Percentiles rank a stretch among this genome's conserved stretches.
These are phyloP conservation scores for Cutaneotrichosporon mucoides DNA, from an alignment of 1,284 basidiomycete genomes.

Conservation along the genomic window DNA sequence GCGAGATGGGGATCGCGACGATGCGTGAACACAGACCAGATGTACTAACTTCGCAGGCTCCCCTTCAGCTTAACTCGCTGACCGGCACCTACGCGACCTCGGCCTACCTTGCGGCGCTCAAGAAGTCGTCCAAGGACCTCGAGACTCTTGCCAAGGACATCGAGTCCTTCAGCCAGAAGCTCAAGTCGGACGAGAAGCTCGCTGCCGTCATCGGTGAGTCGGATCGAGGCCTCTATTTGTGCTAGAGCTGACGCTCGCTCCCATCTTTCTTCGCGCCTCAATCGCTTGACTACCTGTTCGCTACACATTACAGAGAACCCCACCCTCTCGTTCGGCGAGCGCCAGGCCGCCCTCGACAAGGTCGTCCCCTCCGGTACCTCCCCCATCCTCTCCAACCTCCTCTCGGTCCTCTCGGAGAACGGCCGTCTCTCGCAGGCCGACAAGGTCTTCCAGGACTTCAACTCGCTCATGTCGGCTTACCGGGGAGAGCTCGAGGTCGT, in stretches of 20 bases:
- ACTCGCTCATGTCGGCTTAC: slow-evolving; percentile 82
- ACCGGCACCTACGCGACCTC: slow-evolving; percentile 87
- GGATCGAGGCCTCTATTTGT: background rate
- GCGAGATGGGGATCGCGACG: too few relatives aligned
- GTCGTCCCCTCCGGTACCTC: slow-evolving; percentile 64
- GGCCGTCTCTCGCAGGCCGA: slow-evolving; percentile 79
- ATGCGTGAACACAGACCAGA: too few relatives aligned
- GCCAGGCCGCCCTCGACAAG: slow-evolving; percentile 62
- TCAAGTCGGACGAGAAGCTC: slow-evolving; percentile 64
- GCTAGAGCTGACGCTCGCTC: too few relatives aligned
- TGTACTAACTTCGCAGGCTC: slow-evolving; percentile 33
- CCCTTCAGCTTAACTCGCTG: slow-evolving; percentile 51
- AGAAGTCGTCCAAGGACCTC: slow-evolving; percentile 63
- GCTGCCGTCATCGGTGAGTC: slow-evolving; percentile 58
- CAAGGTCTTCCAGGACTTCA: slow-evolving; percentile 87
- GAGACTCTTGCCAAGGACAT: slow-evolving; percentile 80
- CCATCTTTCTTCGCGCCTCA: too few relatives aligned
- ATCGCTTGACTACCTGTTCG: too few relatives aligned
- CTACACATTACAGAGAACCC: slow-evolving; percentile 60
- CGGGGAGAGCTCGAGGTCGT: slow-evolving; percentile 89
- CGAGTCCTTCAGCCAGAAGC: slow-evolving; percentile 60
- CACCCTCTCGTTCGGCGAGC: slow-evolving; percentile 76
- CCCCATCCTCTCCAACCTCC: slow-evolving; percentile 88
- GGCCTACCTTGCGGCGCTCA: slow-evolving; percentile 83
- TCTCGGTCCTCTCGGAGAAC: slow-evolving; percentile 87